Base-by-base conservation (phyloP, 2,329 filamentous ascomycete species). In the Huntiella abstrusa region DNA sequence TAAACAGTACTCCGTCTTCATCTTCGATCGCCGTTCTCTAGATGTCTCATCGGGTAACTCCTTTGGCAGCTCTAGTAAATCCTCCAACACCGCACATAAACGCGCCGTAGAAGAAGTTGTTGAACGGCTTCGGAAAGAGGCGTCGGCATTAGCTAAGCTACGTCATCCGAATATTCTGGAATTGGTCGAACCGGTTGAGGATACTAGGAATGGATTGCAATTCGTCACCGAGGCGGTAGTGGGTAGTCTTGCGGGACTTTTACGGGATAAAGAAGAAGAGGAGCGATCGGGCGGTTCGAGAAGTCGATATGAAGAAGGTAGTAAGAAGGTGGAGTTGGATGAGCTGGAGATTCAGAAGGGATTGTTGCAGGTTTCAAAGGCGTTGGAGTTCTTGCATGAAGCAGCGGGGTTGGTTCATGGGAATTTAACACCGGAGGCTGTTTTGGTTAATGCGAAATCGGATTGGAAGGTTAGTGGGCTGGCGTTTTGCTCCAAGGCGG, bases 391-490 rank as follows among this genome's bases (percentile, higher is more conserved):
- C 58, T 64, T 96, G 50, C 88, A 96, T 58, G 88, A 96, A 58
- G 94, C 88, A 58, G 88, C 88, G 7, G 85, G 85, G 1, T 70
- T 98, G 42, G 84, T 96, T 0, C 91, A 98, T 61, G 85, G 83
- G 41, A 98, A 98, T 58, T 62, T 98, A 52, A 96, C 87, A 0
- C 91, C 91, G 0, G 88, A 96, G 52, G 83, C 87, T 13, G 77
- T 98, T 52, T 80, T 94, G 53, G 77, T 98, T 61, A 98, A 98
- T 63, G 76, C 83, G 36, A 98, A 98, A 79, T 93, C 84, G 41
- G 91, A 98, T 61, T 98, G 91, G 91, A 98, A 98, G 60, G 83
- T 98, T 51, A 88, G 86, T 54, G 91, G 88, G n/a, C 71, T 98
- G 35, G 76, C 82, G 0, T 98, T 95, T 60, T 84, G 82, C 58